Percentiles rank a stretch among this genome's conserved stretches.
phyloP scores from a whole-genome alignment of 768 basidiomycete genomes.

The Lentinus brumalis region DNA sequence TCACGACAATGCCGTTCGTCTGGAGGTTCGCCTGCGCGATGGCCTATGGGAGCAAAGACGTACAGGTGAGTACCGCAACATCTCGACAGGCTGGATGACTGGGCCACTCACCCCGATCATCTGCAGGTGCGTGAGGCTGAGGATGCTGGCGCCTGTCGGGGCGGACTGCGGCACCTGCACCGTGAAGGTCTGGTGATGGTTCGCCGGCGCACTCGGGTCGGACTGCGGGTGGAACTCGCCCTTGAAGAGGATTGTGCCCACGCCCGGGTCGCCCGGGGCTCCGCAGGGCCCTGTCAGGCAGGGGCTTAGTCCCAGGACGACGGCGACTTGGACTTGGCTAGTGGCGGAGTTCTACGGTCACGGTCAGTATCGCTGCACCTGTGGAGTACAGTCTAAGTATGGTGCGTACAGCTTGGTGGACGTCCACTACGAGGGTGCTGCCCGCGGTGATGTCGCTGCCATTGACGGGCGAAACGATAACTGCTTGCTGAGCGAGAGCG shows the following conservation, averaged over 20 bases:
- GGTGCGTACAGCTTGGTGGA: slow-evolving; percentile 34
- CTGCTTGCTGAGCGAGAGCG: slow-evolving; percentile 43
- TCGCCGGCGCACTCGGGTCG: slow-evolving; percentile 26
- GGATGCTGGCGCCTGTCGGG: neutral
- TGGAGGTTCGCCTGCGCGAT: slow-evolving; percentile 1
- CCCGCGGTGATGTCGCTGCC: slow-evolving; percentile 41
- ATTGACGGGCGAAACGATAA: slow-evolving; percentile 43
- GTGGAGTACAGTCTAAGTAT: too few species aligned
- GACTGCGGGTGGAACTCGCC: slow-evolving; percentile 44
- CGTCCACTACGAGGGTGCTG: slow-evolving; percentile 41
- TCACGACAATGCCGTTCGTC: slow-evolving; percentile 2
- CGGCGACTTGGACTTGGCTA: slow-evolving; percentile 44
- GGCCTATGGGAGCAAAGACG: neutral
- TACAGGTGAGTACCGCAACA: neutral
- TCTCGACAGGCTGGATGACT: too few species aligned
- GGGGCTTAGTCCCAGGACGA: slow-evolving; percentile 46
- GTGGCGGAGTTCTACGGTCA: slow-evolving; percentile 39
- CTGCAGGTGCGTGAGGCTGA: slow-evolving; percentile 15
- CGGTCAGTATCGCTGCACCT: neutral
- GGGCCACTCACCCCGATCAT: slow-evolving; percentile 11
- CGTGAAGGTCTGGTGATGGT: slow-evolving; percentile 48
- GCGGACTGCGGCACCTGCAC: slow-evolving; percentile 38
- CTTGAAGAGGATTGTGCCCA: slow-evolving; percentile 50
- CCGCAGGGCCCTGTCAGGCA: slow-evolving; percentile 32
- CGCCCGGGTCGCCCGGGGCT: slow-evolving; percentile 23